phyloP scores from a whole-genome alignment of 2,329 filamentous ascomycete genomes.

The Ophiostoma ulmi region DNA sequence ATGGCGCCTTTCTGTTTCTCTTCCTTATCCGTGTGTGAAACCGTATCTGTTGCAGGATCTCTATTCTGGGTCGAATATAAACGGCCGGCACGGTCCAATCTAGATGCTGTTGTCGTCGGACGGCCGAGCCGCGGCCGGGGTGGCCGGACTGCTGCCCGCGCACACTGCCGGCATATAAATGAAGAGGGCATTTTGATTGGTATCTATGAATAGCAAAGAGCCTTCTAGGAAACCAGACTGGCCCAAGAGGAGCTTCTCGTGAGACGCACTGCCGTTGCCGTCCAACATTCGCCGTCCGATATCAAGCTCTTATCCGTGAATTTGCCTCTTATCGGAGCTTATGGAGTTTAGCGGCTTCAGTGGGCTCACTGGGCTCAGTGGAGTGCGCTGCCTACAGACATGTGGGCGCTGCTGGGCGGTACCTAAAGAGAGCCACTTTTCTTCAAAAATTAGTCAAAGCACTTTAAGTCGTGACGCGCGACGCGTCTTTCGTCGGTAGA shows the following conservation, averaged over 20 bases:
- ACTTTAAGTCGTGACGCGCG: slow-evolving; percentile 14
- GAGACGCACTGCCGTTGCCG: neutral
- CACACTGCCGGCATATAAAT: slow-evolving; percentile 20
- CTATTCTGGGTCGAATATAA: neutral
- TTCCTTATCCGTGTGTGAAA: too few species aligned
- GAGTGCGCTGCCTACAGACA: neutral
- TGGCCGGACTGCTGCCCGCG: neutral
- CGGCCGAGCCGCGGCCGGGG: neutral
- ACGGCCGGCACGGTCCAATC: neutral
- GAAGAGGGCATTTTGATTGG: neutral
- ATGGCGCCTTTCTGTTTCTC: slow-evolving; percentile 39
- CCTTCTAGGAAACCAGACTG: neutral
- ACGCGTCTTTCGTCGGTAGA: slow-evolving; percentile 17
- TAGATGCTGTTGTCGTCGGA: neutral
- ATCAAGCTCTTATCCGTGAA: slow-evolving; percentile 4
- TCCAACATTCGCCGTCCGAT: neutral
- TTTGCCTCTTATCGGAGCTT: slow-evolving; percentile 7
- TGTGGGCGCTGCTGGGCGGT: neutral
- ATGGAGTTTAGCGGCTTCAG: slow-evolving; percentile 3
- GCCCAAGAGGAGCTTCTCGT: neutral
- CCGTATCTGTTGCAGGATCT: neutral
- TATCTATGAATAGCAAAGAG: neutral
- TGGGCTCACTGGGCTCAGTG: neutral
- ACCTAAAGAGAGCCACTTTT: neutral
- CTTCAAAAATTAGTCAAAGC: neutral